A percentile compares a stretch with the other conserved stretches of the same genome.
Conservation (phyloP, 306 rosid species). For the Cicer judaicum region DNA sequence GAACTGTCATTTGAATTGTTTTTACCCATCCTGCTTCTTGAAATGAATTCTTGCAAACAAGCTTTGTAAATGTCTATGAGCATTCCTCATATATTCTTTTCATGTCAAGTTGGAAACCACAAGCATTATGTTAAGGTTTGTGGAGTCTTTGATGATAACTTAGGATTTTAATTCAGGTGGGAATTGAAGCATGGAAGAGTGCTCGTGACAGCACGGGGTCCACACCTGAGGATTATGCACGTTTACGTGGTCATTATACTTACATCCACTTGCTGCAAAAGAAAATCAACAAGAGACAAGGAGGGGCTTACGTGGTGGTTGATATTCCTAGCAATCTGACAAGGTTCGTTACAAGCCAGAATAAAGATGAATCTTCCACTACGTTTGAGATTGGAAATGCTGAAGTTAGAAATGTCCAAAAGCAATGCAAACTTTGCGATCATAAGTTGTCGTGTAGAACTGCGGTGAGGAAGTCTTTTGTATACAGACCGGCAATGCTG, state of each 20-base stretch:
- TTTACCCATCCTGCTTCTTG: not conserved
- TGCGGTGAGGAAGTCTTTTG: conserved; percentile 56
- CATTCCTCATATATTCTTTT: not conserved
- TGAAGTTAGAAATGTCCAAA: conserved; percentile 41
- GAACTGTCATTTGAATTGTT: conserved; percentile 2
- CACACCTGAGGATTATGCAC: conserved; percentile 87
- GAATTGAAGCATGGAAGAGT: conserved; percentile 87
- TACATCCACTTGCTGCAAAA: conserved; percentile 77
- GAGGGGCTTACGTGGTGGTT: conserved; percentile 68
- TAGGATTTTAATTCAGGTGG: conserved; percentile 61
- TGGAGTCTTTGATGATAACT: conserved; percentile 22
- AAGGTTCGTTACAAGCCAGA: conserved; percentile 52
- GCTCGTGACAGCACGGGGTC: conserved; percentile 76
- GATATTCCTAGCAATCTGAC: conserved; percentile 66
- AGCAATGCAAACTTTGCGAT: conserved; percentile 64
- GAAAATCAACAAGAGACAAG: conserved; percentile 71
- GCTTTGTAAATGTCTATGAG: not conserved
- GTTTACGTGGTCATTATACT: conserved; percentile 68
- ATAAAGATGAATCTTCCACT: conserved; percentile 48
- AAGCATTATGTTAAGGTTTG: not conserved
- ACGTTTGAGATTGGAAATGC: conserved; percentile 63
- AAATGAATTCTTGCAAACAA: not conserved
- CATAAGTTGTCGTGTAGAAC: conserved; percentile 56
- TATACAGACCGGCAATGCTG: conserved; percentile 82
- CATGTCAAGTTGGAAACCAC: conserved; percentile 9